These are phyloP conservation scores for Geoglossum glabrum DNA, from an alignment of 495 filamentous ascomycete species.

Conservation along the genomic window DNA sequence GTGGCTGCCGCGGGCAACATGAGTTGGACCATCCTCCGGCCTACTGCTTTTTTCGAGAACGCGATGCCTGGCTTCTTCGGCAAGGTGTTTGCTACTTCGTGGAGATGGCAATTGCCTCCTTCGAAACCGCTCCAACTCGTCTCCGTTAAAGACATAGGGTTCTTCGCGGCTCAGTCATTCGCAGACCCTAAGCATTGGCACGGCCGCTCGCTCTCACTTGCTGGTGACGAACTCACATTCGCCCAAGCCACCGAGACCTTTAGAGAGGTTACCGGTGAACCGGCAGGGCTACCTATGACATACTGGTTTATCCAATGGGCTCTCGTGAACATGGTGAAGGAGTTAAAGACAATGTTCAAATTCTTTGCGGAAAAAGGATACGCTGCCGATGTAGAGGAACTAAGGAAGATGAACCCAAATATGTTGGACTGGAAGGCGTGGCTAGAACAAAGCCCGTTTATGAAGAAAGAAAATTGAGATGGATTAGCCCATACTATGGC, in stretches of 20 bases:
- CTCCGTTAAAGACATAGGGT: conserved; percentile 38
- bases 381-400: conserved; percentile 32
- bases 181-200: conserved; percentile 25
- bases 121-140: conserved; percentile 37
- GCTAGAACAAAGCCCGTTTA: conserved; percentile 34
- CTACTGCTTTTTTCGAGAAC: conserved; percentile 50
- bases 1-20: neutral
- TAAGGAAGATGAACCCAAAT: conserved; percentile 28
- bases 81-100: conserved; percentile 35
- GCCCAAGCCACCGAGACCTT: conserved; percentile 29
- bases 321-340: conserved; percentile 26
- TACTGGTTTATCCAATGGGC: conserved; percentile 22
- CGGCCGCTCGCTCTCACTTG: conserved; percentile 28
- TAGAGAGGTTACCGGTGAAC: conserved; percentile 23
- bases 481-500: no score
- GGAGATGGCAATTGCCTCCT: conserved; percentile 16
- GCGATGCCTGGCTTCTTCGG: conserved; percentile 33
- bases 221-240: conserved; percentile 38
- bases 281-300: conserved; percentile 25
- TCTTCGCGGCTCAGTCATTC: conserved; percentile 42
- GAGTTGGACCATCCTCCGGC: conserved; percentile 39
- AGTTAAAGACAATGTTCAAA: conserved; percentile 39
- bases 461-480: neutral
- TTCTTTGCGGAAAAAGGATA: conserved; percentile 45
- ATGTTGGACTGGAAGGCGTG: conserved; percentile 39